These are phyloP conservation scores for Ilex paraguariensis DNA, from an alignment of 305 asterid species.

Conservation along the genomic window DNA sequence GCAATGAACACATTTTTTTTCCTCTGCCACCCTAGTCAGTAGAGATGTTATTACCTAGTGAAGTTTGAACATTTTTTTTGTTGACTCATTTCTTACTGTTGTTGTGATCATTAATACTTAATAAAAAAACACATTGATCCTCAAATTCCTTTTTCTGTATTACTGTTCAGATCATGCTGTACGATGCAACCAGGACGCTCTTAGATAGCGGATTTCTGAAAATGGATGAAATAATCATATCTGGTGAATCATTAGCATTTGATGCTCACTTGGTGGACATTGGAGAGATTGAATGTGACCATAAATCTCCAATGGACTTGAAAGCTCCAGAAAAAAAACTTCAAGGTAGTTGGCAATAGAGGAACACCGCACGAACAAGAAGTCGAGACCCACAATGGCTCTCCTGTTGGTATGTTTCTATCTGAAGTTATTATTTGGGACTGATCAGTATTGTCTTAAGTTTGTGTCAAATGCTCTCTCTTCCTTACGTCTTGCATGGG, in stretches of 20 bases:
- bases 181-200: slow-evolving; percentile 55
- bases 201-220: slow-evolving; percentile 61
- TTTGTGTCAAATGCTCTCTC: too few species aligned
- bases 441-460: too few species aligned
- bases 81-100: background rate
- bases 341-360: too few species aligned
- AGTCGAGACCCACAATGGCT: background rate
- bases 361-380: too few species aligned
- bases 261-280: slow-evolving; percentile 71
- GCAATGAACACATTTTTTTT: background rate
- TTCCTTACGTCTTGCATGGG: too few species aligned
- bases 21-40: too few species aligned
- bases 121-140: background rate
- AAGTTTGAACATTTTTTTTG: background rate
- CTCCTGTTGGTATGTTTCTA: background rate
- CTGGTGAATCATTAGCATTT: slow-evolving; percentile 57
- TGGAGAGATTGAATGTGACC: slow-evolving; percentile 49
- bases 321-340: background rate
- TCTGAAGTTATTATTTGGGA: too few species aligned
- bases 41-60: background rate
- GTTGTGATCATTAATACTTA: too few species aligned
- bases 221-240: slow-evolving; percentile 47
- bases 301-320: slow-evolving; percentile 26
- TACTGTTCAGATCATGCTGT: slow-evolving; percentile 52
- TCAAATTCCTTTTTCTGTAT: background rate